A percentile compares a stretch with the other conserved stretches of the same genome.
phyloP scores from a whole-genome alignment of 768 basidiomycete genomes.

The Agrocybe praecox region DNA sequence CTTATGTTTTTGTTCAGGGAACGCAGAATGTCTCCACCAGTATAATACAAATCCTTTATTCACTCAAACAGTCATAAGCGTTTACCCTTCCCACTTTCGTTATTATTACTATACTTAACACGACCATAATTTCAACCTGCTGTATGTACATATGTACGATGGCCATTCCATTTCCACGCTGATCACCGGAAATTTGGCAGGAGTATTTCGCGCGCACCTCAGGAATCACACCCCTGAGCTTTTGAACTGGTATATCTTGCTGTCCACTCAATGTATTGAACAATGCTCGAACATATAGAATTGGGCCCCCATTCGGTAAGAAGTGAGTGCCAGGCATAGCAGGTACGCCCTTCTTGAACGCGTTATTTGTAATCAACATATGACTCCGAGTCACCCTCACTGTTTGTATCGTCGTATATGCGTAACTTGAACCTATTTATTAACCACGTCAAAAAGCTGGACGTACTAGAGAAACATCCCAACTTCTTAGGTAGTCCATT shows the following conservation, averaged over 20 bases:
- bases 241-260: too few species aligned
- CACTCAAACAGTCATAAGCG: too few species aligned
- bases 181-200: too few species aligned
- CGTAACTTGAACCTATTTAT: constrained; percentile 77
- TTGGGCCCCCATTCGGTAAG: constrained; percentile 68
- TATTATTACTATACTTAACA: too few species aligned
- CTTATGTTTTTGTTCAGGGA: constrained; percentile 6
- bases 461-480: constrained; percentile 94
- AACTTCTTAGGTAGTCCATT: constrained; percentile 71
- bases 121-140: too few species aligned
- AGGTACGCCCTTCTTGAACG: constrained; percentile 82
- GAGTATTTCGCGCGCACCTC: too few species aligned
- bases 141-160: too few species aligned
- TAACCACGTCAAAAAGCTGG: too few species aligned
- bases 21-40: constrained; percentile 15
- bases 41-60: background rate
- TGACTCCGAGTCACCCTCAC: constrained; percentile 72
- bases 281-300: constrained; percentile 78
- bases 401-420: constrained; percentile 30
- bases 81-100: too few species aligned
- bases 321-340: constrained; percentile 89
- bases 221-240: too few species aligned
- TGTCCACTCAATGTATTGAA: constrained; percentile 50
- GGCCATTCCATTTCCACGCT: too few species aligned
- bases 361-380: constrained; percentile 69